Base-by-base conservation (phyloP, 2,329 filamentous ascomycete genomes). In the Pseudohalonectria lignicola region DNA sequence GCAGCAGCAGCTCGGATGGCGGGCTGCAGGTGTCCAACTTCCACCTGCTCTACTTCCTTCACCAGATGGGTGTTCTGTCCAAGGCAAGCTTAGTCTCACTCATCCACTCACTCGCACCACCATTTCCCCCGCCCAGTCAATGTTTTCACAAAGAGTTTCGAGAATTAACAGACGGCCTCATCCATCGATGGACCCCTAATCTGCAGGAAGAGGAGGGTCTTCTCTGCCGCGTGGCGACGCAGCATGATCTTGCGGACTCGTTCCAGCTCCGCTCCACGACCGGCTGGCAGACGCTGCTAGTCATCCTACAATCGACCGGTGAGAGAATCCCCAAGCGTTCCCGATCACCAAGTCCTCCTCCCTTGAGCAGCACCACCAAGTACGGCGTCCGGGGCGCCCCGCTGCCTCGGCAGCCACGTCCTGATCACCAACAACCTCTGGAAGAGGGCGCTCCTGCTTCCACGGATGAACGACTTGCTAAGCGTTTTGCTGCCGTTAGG, bases 301-400 rank as follows among this genome's bases (percentile, higher is more conserved):
- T 84, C 60, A 94, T 98, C 59, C 76, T 96, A 66, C 79, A 92
- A 79, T 84, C 87, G 77, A 87, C 86, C 74, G 86, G 88, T 94
- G 88, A 94, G 84, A 82, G 82, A 77, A 77, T 82, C 76, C 80
- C 79, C 62, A 93, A 92, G 73, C 83, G 76, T 56, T 61, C 56
- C 55, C 64, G 63, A 53, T 57, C 60, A 48, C 52, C n/a, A n/a
- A n/a, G n/a, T n/a, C n/a, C n/a, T n/a, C n/a, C n/a, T n/a, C n/a
- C n/a, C n/a, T n/a, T n/a, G n/a, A n/a, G n/a, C n/a, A n/a, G n/a
- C n/a, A n/a, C n/a, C n/a, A n/a, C n/a, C n/a, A n/a, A n/a, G n/a
- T n/a, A n/a, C n/a, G n/a, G n/a, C n/a, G n/a, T n/a, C n/a, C n/a
- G n/a, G n/a, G n/a, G n/a, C n/a, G n/a, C n/a, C n/a, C n/a, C n/a